These are phyloP conservation scores for Chlorencoelia australis DNA, from an alignment of 2,329 filamentous ascomycete species.

Conservation along the genomic window DNA sequence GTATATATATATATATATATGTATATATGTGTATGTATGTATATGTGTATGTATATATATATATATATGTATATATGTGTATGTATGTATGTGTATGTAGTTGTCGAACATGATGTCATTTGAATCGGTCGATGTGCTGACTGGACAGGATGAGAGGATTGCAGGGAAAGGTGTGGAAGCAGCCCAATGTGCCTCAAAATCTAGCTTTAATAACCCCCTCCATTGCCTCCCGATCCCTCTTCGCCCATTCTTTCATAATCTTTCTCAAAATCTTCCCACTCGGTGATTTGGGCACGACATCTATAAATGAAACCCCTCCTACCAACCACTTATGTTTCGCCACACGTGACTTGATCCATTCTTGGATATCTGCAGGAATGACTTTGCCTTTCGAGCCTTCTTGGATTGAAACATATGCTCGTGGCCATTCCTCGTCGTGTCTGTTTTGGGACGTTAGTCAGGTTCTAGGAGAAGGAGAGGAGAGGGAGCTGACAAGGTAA, in stretches of 20 bases:
- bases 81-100: no score
- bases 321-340: slow-evolving; percentile 39
- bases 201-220: slow-evolving; percentile 12
- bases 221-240: slow-evolving; percentile 36
- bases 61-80: no score
- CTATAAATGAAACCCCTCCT: slow-evolving; percentile 38
- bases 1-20: no score
- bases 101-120: no score
- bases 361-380: slow-evolving; percentile 36
- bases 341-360: slow-evolving; percentile 31
- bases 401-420: slow-evolving; percentile 35
- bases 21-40: no score
- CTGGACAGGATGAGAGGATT: no score
- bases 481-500: slow-evolving; percentile 22
- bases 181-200: no score
- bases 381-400: slow-evolving; percentile 26
- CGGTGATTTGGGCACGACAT: slow-evolving; percentile 37
- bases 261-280: slow-evolving; percentile 37
- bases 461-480: background rate
- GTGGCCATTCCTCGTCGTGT: slow-evolving; percentile 31
- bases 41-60: no score
- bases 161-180: no score
- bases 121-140: no score
- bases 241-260: slow-evolving; percentile 23
- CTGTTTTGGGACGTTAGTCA: background rate